These are phyloP conservation scores for Leucocoprinus leucothites DNA, from an alignment of 768 basidiomycete species.

Conservation along the genomic window DNA sequence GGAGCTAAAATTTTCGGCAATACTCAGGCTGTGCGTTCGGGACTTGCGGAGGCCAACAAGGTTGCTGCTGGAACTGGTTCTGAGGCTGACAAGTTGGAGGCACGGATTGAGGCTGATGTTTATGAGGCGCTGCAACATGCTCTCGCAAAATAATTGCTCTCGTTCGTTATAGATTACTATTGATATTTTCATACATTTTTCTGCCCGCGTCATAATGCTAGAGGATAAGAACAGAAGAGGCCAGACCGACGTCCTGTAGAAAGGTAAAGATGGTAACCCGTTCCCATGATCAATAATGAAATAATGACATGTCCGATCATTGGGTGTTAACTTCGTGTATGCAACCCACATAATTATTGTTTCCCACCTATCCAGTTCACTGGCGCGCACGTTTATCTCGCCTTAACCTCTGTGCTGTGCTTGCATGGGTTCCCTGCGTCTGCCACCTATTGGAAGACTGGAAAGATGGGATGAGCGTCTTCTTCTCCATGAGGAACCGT, in stretches of 20 bases:
- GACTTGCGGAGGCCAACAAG: constrained; percentile 84
- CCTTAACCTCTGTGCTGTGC: not conserved
- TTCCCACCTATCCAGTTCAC: not conserved
- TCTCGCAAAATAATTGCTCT: constrained; percentile 40
- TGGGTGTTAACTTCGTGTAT: not conserved
- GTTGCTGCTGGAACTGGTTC: constrained; percentile 80
- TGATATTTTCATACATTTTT: not conserved
- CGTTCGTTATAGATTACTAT: constrained; percentile 9
- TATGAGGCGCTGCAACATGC: constrained; percentile 95
- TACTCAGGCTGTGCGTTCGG: constrained; percentile 81
- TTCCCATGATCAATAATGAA: not conserved
- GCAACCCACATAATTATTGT: not conserved
- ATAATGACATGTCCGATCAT: not conserved
- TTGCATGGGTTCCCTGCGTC: not conserved
- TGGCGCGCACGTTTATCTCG: not conserved
- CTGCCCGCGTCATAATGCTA: not conserved
- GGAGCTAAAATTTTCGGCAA: not conserved
- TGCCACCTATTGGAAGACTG: not conserved
- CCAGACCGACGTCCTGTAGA: too few species aligned
- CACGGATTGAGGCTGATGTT: constrained; percentile 91
- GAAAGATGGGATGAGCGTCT: constrained; percentile 2
- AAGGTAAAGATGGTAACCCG: not conserved
- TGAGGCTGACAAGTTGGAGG: constrained; percentile 92
- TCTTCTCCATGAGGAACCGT: not conserved
- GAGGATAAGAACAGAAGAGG: not conserved